Evolutionary conservation across 2,329 filamentous ascomycete genomes (phyloP), one percentile per base, ranked within the genome.

Genomic region (Penicillium corylophilum): DNA sequence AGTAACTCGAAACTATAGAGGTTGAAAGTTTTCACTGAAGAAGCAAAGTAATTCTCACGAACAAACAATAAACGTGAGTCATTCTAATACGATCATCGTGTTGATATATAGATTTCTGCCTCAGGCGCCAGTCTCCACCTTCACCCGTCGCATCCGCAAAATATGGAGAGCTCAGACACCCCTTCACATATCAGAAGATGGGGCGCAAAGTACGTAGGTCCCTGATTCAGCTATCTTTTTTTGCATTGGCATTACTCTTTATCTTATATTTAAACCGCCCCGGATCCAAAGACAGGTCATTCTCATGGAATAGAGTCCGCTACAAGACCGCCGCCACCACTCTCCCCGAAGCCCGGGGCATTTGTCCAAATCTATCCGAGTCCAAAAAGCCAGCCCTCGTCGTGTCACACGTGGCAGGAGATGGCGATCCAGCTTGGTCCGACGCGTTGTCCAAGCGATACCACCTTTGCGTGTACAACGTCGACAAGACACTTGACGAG

Each of bases 391-490:
- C 77, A 3, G 77, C 71, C 1, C 61, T 80, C 18, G 64, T 80
- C 3, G 73, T 79, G 0, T 72, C 77, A 0, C 68, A 70, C 36
- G 67, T 75, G 24, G 55, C 61, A n/a, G 59, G 68, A 20, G 76
- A 79, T 48, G 75, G 74, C 5, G 70, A 73, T 46, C 45, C 67
- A 1, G 60, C 57, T 43, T 80, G 77, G 77, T 64, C 78, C n/a
- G 57, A 74, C 5, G 18, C 45, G 0, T 63, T 80, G 6, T 48
- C 58, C 5, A 48, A 65, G 5, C 62, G 67, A 46, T 80, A 77
- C 49, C 76, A 79, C 45, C 56, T 74, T 29, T 79, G 77, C 61
- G 57, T 77, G 5, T 79, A 79, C 64, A 71, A 67, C 12, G 71
- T 68, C 24, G 76, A 78, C 52, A 62, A 63, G 3, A 58, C 64